Percentiles rank a stretch among this genome's conserved stretches.
phyloP scores from a whole-genome alignment of 805 yeast species.

The Candida quercuum region DNA sequence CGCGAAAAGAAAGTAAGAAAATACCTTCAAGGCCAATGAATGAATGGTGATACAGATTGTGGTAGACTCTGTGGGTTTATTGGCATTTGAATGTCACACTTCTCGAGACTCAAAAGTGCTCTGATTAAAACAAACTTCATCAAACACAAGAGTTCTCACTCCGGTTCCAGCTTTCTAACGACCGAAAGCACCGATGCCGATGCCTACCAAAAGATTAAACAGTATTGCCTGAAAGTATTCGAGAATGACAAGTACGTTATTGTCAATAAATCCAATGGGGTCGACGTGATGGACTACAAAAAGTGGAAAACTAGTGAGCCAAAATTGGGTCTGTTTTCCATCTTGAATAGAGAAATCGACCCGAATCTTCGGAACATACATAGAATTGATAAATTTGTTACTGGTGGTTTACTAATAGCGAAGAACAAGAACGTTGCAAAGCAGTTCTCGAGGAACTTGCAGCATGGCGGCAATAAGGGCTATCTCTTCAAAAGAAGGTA shows the following conservation, averaged over 20 bases:
- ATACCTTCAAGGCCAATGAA: too few relatives aligned
- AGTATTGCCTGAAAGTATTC: conserved; percentile 1
- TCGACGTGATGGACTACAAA: conserved; percentile 28
- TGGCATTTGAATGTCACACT: neutral
- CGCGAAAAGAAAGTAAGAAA: too few relatives aligned
- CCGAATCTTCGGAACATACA: conserved; percentile 28
- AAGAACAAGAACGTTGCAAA: conserved; percentile 27
- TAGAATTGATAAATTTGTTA: conserved; percentile 33
- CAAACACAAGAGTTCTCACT: too few relatives aligned
- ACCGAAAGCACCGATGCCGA: neutral
- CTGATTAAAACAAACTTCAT: too few relatives aligned
- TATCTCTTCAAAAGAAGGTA: conserved; percentile 29
- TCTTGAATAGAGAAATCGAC: conserved; percentile 4
- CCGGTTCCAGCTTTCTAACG: neutral
- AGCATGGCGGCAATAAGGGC: conserved; percentile 32
- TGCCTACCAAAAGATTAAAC: neutral
- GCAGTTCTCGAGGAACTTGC: conserved; percentile 27
- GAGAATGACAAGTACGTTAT: conserved; percentile 5
- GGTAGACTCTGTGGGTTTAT: neutral
- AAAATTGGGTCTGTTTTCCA: conserved; percentile 8
- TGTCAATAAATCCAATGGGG: conserved; percentile 32
- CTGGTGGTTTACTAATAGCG: conserved; percentile 36
- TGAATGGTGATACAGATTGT: neutral
- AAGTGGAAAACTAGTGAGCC: conserved; percentile 1
- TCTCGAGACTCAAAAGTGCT: too few relatives aligned